Percentiles rank a stretch among this genome's conserved stretches.
These are phyloP conservation scores for Solanum habrochaites DNA, from an alignment of 257 asterid genomes.

Conservation along the genomic window DNA sequence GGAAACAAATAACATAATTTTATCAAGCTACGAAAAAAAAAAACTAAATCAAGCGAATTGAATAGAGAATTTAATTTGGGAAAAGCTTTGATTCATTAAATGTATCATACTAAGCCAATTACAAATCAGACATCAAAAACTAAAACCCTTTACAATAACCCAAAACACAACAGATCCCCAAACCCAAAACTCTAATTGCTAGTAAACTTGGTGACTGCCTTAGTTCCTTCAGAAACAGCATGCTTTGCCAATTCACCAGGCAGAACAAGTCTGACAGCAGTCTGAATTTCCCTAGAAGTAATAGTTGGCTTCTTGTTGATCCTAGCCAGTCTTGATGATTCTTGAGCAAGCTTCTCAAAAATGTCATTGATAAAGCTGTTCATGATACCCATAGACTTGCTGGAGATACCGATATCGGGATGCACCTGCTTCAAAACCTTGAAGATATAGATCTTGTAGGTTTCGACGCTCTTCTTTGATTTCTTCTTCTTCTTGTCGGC, in stretches of 20 bases:
- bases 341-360: background rate
- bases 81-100: background rate
- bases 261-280: background rate
- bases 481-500: background rate
- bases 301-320: background rate
- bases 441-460: background rate
- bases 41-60: background rate
- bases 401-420: background rate
- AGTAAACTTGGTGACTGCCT: background rate
- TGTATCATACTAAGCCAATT: background rate
- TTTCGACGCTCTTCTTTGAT: background rate
- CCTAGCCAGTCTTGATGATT: background rate
- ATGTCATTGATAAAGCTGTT: background rate
- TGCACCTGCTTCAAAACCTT: background rate
- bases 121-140: background rate
- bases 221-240: background rate
- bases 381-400: background rate
- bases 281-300: background rate
- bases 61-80: background rate
- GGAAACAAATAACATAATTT: fast-evolving
- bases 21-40: fast-evolving
- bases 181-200: background rate
- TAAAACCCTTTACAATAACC: background rate
- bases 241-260: background rate
- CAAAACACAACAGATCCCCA: background rate